Evolutionary conservation across 1,284 basidiomycete genomes (phyloP).

Genomic region (Salmacisia buchloeana): DNA sequence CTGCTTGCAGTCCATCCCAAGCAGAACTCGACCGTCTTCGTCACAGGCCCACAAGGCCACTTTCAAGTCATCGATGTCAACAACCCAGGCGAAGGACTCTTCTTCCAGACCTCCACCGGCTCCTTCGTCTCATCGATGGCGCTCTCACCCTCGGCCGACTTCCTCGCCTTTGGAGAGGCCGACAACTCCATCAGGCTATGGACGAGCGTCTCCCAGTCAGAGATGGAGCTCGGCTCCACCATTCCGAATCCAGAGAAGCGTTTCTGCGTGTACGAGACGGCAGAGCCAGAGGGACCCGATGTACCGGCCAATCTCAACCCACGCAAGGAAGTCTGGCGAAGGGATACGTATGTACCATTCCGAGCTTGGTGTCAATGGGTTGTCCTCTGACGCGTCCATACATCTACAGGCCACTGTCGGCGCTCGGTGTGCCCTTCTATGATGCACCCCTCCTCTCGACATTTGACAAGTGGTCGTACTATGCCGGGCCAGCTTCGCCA

Average conservation of each 20-base stretch:
- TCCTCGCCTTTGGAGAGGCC: constrained; percentile 85
- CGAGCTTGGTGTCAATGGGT: background rate
- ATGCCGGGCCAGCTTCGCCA: constrained; percentile 50
- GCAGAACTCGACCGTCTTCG: constrained; percentile 68
- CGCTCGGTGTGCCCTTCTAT: constrained; percentile 86
- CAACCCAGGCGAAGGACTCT: constrained; percentile 64
- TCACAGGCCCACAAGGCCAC: constrained; percentile 77
- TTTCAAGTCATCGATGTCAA: constrained; percentile 83
- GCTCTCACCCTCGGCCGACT: constrained; percentile 78
- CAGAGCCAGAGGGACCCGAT: constrained; percentile 79
- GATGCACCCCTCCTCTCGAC: constrained; percentile 71
- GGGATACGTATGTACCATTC: background rate
- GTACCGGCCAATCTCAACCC: constrained; percentile 70
- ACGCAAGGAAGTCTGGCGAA: constrained; percentile 61
- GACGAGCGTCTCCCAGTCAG: constrained; percentile 56
- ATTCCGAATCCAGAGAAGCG: constrained; percentile 19
- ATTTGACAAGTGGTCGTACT: constrained; percentile 53
- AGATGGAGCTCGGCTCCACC: constrained; percentile 37
- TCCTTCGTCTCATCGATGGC: constrained; percentile 77
- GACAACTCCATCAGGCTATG: constrained; percentile 80
- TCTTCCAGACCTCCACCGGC: constrained; percentile 62
- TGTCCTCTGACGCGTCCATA: too few relatives aligned
- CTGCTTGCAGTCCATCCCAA: constrained; percentile 79
- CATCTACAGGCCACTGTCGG: constrained; percentile 64
- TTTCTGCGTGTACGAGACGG: constrained; percentile 81